Percentiles rank a stretch among this genome's conserved stretches.
phyloP scores from a whole-genome alignment of 2,329 filamentous ascomycete species.

The Alternaria sp. region DNA sequence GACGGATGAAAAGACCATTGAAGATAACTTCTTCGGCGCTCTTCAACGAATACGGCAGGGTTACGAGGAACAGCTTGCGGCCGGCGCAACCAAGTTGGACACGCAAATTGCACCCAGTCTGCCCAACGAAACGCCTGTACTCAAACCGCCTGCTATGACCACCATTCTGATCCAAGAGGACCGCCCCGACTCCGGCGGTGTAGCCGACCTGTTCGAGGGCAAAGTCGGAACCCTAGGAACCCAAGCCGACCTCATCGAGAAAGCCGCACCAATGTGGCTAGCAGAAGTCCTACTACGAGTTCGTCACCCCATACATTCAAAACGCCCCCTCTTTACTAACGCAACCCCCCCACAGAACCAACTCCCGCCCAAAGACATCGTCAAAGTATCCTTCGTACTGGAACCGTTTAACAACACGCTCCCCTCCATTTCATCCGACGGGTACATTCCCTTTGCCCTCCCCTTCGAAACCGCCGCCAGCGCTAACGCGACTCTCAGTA shows the following conservation, averaged over 20 bases:
- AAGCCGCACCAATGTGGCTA: constrained; percentile 87
- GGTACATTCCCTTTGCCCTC: constrained; percentile 52
- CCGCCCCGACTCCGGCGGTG: constrained; percentile 65
- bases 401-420: constrained; percentile 79
- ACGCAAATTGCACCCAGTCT: constrained; percentile 72
- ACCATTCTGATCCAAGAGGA: constrained; percentile 71
- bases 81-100: constrained; percentile 60
- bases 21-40: constrained; percentile 75
- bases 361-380: constrained; percentile 84
- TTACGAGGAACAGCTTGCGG: constrained; percentile 71
- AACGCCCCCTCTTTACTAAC: background rate
- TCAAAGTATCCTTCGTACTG: constrained; percentile 94
- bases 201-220: constrained; percentile 88
- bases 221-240: constrained; percentile 78
- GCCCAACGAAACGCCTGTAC: constrained; percentile 74
- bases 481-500: constrained; percentile 56
- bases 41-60: constrained; percentile 75
- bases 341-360: constrained; percentile 64
- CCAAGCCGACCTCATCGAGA: constrained; percentile 84
- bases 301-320: constrained; percentile 26
- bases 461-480: constrained; percentile 30
- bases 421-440: constrained; percentile 77
- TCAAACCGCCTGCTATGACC: constrained; percentile 72
- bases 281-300: constrained; percentile 81
- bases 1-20: constrained; percentile 72